A percentile compares a stretch with the other conserved stretches of the same genome.
These are phyloP conservation scores for Lagenaria siceraria DNA, from an alignment of 306 rosid species.

Conservation along the genomic window DNA sequence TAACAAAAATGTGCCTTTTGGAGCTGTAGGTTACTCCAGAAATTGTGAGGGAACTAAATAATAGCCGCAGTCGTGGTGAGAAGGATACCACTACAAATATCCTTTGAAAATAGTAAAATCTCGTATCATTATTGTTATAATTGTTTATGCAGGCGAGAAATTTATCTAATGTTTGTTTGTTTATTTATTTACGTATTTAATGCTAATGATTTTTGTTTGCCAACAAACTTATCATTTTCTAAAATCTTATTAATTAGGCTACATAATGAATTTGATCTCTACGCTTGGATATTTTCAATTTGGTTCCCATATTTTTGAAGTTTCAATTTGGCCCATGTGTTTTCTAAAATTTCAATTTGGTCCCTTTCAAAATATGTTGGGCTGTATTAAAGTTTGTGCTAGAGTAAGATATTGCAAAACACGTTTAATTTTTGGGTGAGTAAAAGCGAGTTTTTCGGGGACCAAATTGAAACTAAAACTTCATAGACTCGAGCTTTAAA, in stretches of 20 bases:
- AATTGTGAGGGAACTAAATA: constrained; percentile 57
- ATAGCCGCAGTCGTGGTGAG: constrained; percentile 85
- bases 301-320: not conserved
- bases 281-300: not conserved
- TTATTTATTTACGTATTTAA: not conserved
- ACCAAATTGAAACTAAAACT: not conserved
- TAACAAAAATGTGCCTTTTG: not conserved
- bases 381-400: not conserved
- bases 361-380: not conserved
- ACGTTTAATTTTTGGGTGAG: not conserved
- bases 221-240: not conserved
- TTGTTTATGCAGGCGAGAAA: not conserved
- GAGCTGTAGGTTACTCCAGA: constrained; percentile 77
- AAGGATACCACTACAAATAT: constrained; percentile 63
- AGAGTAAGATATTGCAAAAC: not conserved
- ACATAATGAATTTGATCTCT: not conserved
- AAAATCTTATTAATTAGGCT: not conserved
- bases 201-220: not conserved
- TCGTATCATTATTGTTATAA: not conserved
- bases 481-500: not conserved
- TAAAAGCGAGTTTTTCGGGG: not conserved
- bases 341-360: not conserved
- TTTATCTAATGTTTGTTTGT: not conserved
- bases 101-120: constrained; percentile 28
- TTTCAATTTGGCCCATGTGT: not conserved